Evolutionary conservation across 805 yeast species (phyloP), one percentile per base, ranked within the genome.

Genomic region (Blastobotrys chiropterorum): DNA sequence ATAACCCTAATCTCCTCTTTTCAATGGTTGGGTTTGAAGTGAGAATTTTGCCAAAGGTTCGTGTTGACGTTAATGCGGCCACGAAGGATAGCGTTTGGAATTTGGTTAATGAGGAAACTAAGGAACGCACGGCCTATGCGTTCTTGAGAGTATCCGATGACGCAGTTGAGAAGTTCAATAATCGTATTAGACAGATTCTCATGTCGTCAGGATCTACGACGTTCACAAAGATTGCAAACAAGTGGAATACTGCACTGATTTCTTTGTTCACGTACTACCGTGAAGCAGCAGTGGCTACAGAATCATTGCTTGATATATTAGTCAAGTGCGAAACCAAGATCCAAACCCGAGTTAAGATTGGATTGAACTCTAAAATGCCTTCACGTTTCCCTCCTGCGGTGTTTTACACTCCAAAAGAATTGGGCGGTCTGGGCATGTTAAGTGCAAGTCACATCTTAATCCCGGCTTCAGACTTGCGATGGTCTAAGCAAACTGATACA

Each of bases 341-440:
- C 44, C 99, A 94, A 69, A 94, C 90, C 50, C 77, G 96, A 58
- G 96, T 94, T 16, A 94, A 94, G 65, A 79, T 92, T 72, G 99
- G 99, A 0, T 75, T 94, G 55, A 94, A 94, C 62, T 92, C 98
- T 13, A 94, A 94, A 68, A 94, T 94, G 99, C 99, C 99, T 0
- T 83, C 97, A 0, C 76, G 99, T 51, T 94, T 94, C 70, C 99
- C 99, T 2, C 99, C 99, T 0, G 97, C 97, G 2, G 99, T 94
- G 0, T 94, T 94, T 62, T 94, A 94, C 65, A 90, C 99, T 0
- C 99, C 99, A 0, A 92, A 90, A 60, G 99, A 94, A 66, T 71
- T 94, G 2, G 99, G 99, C 48, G 99, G 99, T 44, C 72, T 94
- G 44, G 99, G 99, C 21, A 94, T 94, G 99, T 72, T 94, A 21